Evolutionary conservation across 2,329 filamentous ascomycete species (phyloP), one percentile per base, ranked within the genome.

Genomic region (Sclerotinia borealis): DNA sequence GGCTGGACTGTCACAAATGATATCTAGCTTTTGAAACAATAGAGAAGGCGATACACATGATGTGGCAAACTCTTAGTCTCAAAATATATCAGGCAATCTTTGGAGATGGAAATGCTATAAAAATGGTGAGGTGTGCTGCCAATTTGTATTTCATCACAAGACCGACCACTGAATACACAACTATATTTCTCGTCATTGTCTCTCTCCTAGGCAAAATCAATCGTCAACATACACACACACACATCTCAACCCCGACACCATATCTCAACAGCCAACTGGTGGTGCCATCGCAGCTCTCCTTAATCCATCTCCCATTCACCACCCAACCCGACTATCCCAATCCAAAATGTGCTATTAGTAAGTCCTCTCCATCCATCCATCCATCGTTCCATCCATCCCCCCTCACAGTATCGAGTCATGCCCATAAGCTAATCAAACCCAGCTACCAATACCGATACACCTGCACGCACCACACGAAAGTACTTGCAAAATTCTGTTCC

Each of bases 381-480:
- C 31, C 9, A 4, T 17, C 9, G 9, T n/a, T 17, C 41, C n/a
- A n/a, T 25, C 17, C 22, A 34, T 22, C 10, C 17, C 9, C 22
- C 9, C n/a, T n/a, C n/a, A n/a, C n/a, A n/a, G n/a, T n/a, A n/a
- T n/a, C n/a, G n/a, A n/a, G n/a, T n/a, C n/a, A n/a, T n/a, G n/a
- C n/a, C n/a, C n/a, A n/a, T n/a, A n/a, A 17, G 5, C 22, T 1
- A 19, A 19, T 3, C 37, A 31, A 6, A 54, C 51, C 70, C 31
- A 74, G 67, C 64, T 74, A 74, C 64, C 64, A 66, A n/a, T 71
- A 74, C 62, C 49, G 64, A 11, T 72, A 71, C 61, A 64, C 63
- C 41, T 74, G 72, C 62, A 68, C 68, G 27, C 71, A 73, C 59
- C 63, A 61, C 25, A 69, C 66, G 17, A 69, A 71, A 56, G 71